phyloP scores from a whole-genome alignment of 441 rosid genomes.

The Adansonia rubrostipa region DNA sequence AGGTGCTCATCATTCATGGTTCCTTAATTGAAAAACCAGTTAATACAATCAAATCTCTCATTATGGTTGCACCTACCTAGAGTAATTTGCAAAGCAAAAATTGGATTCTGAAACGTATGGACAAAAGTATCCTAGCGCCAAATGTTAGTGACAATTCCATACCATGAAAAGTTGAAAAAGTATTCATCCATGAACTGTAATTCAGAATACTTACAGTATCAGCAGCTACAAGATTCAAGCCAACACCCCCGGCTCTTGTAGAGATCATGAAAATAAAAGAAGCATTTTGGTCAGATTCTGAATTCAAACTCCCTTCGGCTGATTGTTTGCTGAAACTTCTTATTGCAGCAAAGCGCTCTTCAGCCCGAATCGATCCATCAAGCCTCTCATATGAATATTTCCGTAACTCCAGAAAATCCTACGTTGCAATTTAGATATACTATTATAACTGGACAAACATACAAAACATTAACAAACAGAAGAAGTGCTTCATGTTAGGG shows the following conservation, averaged over 20 bases:
- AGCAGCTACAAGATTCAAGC: constrained; percentile 92
- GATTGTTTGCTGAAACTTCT: constrained; percentile 66
- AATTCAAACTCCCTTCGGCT: constrained; percentile 34
- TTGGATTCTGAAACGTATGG: neutral
- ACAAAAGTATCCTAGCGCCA: neutral
- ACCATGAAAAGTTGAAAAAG: neutral
- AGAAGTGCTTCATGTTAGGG: neutral
- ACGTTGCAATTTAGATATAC: constrained; percentile 24
- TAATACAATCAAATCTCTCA: constrained; percentile 12
- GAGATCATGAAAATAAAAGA: constrained; percentile 89
- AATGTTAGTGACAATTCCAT: constrained; percentile 12
- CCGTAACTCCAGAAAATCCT: constrained; percentile 89
- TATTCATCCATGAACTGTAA: neutral
- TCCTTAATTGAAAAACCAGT: constrained; percentile 15
- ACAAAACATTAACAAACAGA: constrained; percentile 23
- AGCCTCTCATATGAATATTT: constrained; percentile 88
- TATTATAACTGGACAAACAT: neutral
- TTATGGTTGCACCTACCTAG: neutral
- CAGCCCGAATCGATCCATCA: constrained; percentile 95
- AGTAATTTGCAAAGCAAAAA: neutral
- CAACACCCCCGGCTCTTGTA: constrained; percentile 95
- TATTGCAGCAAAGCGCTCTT: constrained; percentile 94
- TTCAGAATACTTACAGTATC: constrained; percentile 63
- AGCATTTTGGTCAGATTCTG: constrained; percentile 39
- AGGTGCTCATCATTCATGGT: constrained; percentile 1